Evolutionary conservation across 2,329 filamentous ascomycete species (phyloP), one percentile per base, ranked within the genome.

Genomic region (Sclerotinia subarctica): DNA sequence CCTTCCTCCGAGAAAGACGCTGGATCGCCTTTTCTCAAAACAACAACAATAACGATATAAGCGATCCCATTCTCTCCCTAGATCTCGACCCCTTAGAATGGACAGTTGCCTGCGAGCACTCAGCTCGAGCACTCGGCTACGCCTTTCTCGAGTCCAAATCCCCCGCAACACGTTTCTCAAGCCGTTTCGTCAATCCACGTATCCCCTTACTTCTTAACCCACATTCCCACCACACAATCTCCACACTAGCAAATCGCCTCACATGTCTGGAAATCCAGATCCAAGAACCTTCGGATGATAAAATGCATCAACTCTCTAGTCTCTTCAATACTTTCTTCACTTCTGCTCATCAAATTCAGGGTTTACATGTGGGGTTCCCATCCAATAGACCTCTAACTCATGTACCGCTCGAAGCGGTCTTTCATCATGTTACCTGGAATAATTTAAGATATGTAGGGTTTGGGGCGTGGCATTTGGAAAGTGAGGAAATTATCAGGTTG

Each of bases 291-390:
- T 53, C 78, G 5, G 85, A 87, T 70, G 78, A 81, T 42, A 84
- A 84, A 68, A 87, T 90, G 79, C 78, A 79, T 26, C 82, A 85
- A 69, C 79, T 90, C 0, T 88, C 87, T 4, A 76, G 77, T 3
- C 79, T 87, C 11, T 89, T 90, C 71, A 80, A 81, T 54, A 81
- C 80, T 6, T 81, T 90, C 32, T 89, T 90, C 73, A 79, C 77
- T 3, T 82, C 84, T 13, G 86, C 88, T 5, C 82, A 81, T 64
- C 87, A 87, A 69, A 83, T 91, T 73, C 82, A 85, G 69, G 83
- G 86, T 26, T 79, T 91, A 24, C 87, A 90, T 72, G 81, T 91
- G 46, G 87, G 88, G 4, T 90, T 90, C 71, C 85, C 86, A 0
- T 66, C 60, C 7, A 47, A 57, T 0, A 82, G 83, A 8, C 81